Conservation (phyloP, 352 stramenopile species). For the Pythium insidiosum region DNA sequence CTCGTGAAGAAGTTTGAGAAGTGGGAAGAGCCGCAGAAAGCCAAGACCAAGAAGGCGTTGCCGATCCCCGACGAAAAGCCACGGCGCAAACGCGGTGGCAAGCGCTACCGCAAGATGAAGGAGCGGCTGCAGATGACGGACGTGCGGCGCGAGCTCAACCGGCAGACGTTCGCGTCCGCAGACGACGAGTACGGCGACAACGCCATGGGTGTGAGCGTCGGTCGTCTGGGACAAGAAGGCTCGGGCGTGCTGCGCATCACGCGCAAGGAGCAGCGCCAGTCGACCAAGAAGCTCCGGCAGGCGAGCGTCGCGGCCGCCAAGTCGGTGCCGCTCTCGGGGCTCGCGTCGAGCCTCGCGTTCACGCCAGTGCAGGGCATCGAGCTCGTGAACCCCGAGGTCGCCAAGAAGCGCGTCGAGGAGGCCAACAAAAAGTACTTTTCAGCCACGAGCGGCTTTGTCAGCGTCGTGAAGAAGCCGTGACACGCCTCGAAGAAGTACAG, state of each 20-base stretch:
- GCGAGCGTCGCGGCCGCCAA: slow-evolving; percentile 69
- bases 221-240: slow-evolving; percentile 87
- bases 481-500: too few species aligned
- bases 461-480: slow-evolving; percentile 82
- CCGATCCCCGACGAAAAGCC: slow-evolving; percentile 94
- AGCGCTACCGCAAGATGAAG: slow-evolving; percentile 96
- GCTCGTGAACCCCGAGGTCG: slow-evolving; percentile 95
- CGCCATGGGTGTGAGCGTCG: slow-evolving; percentile 95
- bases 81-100: slow-evolving; percentile 90
- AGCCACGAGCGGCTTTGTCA: slow-evolving; percentile 93
- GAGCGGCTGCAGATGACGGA: slow-evolving; percentile 97
- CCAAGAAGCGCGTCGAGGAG: slow-evolving; percentile 84
- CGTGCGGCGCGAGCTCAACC: slow-evolving; percentile 95
- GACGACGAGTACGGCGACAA: slow-evolving; percentile 97
- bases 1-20: slow-evolving; percentile 95
- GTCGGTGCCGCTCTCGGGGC: slow-evolving; percentile 69
- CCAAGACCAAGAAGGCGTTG: slow-evolving; percentile 95
- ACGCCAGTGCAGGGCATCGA: slow-evolving; percentile 96
- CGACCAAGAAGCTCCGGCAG: slow-evolving; percentile 89
- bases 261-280: slow-evolving; percentile 88
- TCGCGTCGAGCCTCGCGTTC: slow-evolving; percentile 96
- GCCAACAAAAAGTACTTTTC: slow-evolving; percentile 98
- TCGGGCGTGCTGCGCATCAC: slow-evolving; percentile 82
- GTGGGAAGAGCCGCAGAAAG: slow-evolving; percentile 96
- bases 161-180: slow-evolving; percentile 90